Conservation (phyloP, 2,329 filamentous ascomycete genomes). For the Rutstroemia sp. region DNA sequence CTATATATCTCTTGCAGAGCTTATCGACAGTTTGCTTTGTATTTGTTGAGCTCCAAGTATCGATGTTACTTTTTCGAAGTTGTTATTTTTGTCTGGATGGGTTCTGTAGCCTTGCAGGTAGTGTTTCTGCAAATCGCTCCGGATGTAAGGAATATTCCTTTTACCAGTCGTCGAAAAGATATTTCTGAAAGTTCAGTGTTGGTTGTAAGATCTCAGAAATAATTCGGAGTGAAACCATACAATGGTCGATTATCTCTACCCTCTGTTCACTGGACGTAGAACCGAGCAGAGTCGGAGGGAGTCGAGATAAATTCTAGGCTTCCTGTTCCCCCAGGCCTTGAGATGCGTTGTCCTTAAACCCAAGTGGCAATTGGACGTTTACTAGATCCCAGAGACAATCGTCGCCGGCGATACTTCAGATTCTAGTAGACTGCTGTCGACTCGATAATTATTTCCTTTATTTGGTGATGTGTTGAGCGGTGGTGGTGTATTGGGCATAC, state of each 20-base stretch:
- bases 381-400: too few relatives aligned
- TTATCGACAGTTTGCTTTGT: neutral
- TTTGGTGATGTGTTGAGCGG: constrained; percentile 1
- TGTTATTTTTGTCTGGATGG: neutral
- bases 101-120: neutral
- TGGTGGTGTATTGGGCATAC: constrained; percentile 14
- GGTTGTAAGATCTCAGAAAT: constrained; percentile 21
- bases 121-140: neutral
- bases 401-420: too few relatives aligned
- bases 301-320: neutral
- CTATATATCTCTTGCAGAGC: too few relatives aligned
- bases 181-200: constrained; percentile 24
- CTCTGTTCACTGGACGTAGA: constrained; percentile 7
- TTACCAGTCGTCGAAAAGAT: constrained; percentile 14
- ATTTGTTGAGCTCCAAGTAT: neutral
- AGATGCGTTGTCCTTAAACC: too few relatives aligned
- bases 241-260: constrained; percentile 22
- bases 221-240: constrained; percentile 24
- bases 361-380: too few relatives aligned
- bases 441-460: constrained; percentile 2
- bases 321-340: too few relatives aligned
- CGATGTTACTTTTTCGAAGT: neutral
- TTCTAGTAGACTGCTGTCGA: too few relatives aligned
- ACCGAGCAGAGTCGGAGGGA: constrained; percentile 23
- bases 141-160: constrained; percentile 6